Base-by-base conservation (phyloP, 306 rosid genomes). In the Calophaca sinica region DNA sequence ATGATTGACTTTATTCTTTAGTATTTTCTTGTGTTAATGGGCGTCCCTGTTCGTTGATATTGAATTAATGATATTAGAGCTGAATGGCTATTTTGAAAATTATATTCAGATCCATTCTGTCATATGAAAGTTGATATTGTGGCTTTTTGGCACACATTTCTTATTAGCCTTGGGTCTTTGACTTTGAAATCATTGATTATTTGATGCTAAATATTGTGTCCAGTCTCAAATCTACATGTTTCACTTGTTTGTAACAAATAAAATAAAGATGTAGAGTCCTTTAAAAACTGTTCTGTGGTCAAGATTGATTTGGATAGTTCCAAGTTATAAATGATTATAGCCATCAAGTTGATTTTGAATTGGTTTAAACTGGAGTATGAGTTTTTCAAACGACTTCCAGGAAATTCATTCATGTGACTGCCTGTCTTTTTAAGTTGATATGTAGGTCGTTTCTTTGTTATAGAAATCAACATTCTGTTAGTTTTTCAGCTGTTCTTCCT, bases 251-350 rank as follows among this genome's bases (percentile, higher is more conserved):
- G 70, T 64, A 31, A 46, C 20, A 51, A 33, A 32, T 29, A 3
- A 44, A 14, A 46, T 15, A 29, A 73, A 38, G 46, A 14, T 73
- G 52, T 71, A 42, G 33, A 55, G 10, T 72, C 44, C 53, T 45
- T 44, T 52, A 26, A 36, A 51, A 58, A 50, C 33, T 82, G 11
- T 77, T 48, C 33, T 35, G 10, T 5, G 26, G 58, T 66, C 36
- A 51, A 54, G 33, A 38, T 13, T 73, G 49, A 36, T 48, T 79
- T 13, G 46, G 58, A 41, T 75, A 5, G 38, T 65, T 80, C 80
- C 58, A 58, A 13, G 76, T 57, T 66, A 41, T 29, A 10, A 72
- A 20, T 39, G 35, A 26, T 41, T 58, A 9, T 14, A 14, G 41
- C 12, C 55, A 42, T 52, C 33, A 42, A n/a, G 50, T 54, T 5